Percentiles rank a stretch among this genome's conserved stretches.
phyloP scores from a whole-genome alignment of 2,329 filamentous ascomycete species.

The Aureobasidium leucospermi region DNA sequence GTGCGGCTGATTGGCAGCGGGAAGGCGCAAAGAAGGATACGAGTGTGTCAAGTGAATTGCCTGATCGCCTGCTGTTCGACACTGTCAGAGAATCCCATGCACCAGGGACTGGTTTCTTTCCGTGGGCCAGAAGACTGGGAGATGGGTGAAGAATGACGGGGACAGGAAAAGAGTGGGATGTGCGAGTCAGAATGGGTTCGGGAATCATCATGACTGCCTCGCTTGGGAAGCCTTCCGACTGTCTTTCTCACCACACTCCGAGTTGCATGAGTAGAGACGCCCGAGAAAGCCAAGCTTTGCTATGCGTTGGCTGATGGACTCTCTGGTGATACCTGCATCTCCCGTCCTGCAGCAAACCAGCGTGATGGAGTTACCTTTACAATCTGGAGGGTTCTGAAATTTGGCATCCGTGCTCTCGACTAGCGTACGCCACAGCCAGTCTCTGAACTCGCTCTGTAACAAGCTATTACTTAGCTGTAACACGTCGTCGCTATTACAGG shows the following conservation, averaged over 20 bases:
- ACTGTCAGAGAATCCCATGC: background rate
- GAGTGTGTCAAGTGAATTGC: background rate
- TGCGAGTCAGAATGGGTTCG: background rate
- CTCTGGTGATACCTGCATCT: background rate
- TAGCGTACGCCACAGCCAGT: too few relatives aligned
- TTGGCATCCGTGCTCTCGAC: too few relatives aligned
- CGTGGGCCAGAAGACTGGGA: conserved; percentile 2
- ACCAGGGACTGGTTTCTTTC: background rate
- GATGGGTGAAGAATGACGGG: background rate
- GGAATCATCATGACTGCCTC: background rate
- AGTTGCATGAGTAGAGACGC: background rate
- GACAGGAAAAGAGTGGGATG: background rate
- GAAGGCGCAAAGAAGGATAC: background rate
- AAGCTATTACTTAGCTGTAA: too few relatives aligned
- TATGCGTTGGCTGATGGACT: background rate
- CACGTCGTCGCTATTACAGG: too few relatives aligned
- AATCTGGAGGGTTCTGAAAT: too few relatives aligned
- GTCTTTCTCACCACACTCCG: background rate
- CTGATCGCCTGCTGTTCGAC: background rate
- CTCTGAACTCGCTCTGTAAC: too few relatives aligned
- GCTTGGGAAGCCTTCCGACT: background rate
- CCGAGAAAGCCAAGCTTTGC: background rate
- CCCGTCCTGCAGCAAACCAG: background rate
- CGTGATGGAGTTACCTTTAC: too few relatives aligned
- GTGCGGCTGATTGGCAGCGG: conserved; percentile 2